These are phyloP conservation scores for Hymenoscyphus albidus DNA, from an alignment of 2,329 filamentous ascomycete genomes.

Conservation along the genomic window DNA sequence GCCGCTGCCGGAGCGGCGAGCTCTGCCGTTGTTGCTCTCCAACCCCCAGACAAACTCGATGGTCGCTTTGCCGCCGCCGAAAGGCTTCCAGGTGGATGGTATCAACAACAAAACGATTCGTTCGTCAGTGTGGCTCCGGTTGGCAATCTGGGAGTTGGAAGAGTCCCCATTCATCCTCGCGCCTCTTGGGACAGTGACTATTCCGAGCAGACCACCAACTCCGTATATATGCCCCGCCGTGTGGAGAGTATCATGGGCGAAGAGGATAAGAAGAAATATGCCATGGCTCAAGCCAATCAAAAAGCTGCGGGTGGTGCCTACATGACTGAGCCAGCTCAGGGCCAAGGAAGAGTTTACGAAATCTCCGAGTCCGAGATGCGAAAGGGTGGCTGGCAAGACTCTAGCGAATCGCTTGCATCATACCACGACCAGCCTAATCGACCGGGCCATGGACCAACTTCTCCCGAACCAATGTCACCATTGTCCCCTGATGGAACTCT, in stretches of 20 bases:
- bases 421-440: slow-evolving; percentile 25
- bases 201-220: slow-evolving; percentile 55
- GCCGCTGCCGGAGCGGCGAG: slow-evolving; percentile 48
- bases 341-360: slow-evolving; percentile 47
- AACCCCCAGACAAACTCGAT: slow-evolving; percentile 70
- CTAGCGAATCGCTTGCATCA: slow-evolving; percentile 35
- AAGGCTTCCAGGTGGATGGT: slow-evolving; percentile 63
- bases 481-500: slow-evolving; percentile 15
- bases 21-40: slow-evolving; percentile 55
- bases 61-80: slow-evolving; percentile 74
- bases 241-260: slow-evolving; percentile 65
- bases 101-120: slow-evolving; percentile 67
- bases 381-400: slow-evolving; percentile 42
- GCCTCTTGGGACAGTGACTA: slow-evolving; percentile 65
- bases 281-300: slow-evolving; percentile 60
- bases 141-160: slow-evolving; percentile 26
- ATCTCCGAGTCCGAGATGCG: slow-evolving; percentile 44
- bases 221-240: slow-evolving; percentile 64
- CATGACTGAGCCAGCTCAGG: slow-evolving; percentile 38
- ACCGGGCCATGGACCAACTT: slow-evolving; percentile 17
- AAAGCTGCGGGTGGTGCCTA: slow-evolving; percentile 38
- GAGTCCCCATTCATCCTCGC: slow-evolving; percentile 46
- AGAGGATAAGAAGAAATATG: slow-evolving; percentile 71
- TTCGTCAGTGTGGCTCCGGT: slow-evolving; percentile 51
- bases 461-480: slow-evolving; percentile 13